Base-by-base conservation (phyloP, 1,139 yeast genomes). In the Yamadazyma taylorii region DNA sequence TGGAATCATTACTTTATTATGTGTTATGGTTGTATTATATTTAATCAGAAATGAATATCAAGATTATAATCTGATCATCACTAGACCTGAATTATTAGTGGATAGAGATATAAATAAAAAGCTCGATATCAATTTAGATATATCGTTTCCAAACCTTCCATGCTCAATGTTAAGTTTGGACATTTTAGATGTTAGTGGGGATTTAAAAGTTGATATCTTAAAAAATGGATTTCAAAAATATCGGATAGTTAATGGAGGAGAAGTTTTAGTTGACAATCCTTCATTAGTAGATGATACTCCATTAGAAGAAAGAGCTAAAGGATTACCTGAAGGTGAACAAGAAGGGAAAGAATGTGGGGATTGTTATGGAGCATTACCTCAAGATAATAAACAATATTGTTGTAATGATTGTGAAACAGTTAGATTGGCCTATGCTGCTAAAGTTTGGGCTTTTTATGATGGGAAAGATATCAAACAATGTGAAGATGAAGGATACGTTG, bases 371-470 rank as follows among this genome's bases (percentile, higher is more conserved):
- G 81, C 95, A 0, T 69, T 78, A 36, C 79, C 79, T 43, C 94
- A 86, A 52, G 69, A 70, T 7, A 66, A 69, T 25, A 79, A 81
- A 47, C 77, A 75, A 21, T 63, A 71, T 29, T 89, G 97, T 64
- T 92, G 98, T 63, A 86, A 89, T 58, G 76, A 84, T 27, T 92
- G 98, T 69, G 85, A 77, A 32, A 79, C 87, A 30, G 95, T 92
- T 25, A 78, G 79, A 43, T 63, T 72, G 49, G 96, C 97, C 1
- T 92, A 90, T 56, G 81, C 86, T 17, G 75, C 73, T 15, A 73
- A 68, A 19, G 80, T 79, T 24, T 92, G 98, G 98, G 92, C 85
- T 3, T 90, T 92, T 60, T 84, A 66, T 51, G 97, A 92, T 56
- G 97, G 97, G 40, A 71, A 75, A 37, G 79, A 85, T 43, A 79